phyloP scores from a whole-genome alignment of 1,284 basidiomycete species.

The Trichosporon faecale region DNA sequence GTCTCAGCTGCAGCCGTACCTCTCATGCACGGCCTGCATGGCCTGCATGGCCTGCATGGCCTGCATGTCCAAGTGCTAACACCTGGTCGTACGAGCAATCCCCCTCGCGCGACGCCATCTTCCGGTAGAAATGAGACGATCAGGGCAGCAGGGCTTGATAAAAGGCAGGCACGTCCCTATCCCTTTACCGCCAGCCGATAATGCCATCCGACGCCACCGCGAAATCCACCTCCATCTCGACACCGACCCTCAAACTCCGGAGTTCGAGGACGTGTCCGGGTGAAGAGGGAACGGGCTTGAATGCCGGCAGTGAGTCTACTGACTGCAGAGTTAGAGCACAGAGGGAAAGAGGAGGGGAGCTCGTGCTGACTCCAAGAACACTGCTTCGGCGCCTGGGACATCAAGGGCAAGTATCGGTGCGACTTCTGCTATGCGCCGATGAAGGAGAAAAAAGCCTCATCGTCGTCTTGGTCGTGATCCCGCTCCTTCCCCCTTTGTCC shows the following conservation, averaged over 20 bases:
- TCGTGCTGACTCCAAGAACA: neutral
- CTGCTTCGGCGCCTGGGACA: neutral
- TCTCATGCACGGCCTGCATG: too few relatives aligned
- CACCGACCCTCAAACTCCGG: neutral
- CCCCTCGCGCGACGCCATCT: neutral
- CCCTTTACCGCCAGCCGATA: neutral
- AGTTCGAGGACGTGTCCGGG: neutral
- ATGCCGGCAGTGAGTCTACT: neutral
- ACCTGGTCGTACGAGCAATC: neutral
- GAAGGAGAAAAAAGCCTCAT: neutral
- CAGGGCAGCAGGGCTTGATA: neutral
- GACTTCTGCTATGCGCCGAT: neutral
- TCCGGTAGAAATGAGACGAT: neutral
- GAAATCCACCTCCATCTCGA: neutral
- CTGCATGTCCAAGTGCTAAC: too few relatives aligned
- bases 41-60: too few relatives aligned
- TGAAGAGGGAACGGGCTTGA: neutral
- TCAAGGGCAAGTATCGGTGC: neutral
- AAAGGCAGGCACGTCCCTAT: neutral
- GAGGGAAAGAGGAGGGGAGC: too few relatives aligned
- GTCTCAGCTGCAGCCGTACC: too few relatives aligned
- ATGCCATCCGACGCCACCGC: too few relatives aligned
- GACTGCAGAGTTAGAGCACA: too few relatives aligned
- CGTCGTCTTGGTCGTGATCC: too few relatives aligned
- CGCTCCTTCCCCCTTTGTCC: too few relatives aligned